Evolutionary conservation across 257 asterid genomes (phyloP).

Genomic region (Plantago elongata): DNA sequence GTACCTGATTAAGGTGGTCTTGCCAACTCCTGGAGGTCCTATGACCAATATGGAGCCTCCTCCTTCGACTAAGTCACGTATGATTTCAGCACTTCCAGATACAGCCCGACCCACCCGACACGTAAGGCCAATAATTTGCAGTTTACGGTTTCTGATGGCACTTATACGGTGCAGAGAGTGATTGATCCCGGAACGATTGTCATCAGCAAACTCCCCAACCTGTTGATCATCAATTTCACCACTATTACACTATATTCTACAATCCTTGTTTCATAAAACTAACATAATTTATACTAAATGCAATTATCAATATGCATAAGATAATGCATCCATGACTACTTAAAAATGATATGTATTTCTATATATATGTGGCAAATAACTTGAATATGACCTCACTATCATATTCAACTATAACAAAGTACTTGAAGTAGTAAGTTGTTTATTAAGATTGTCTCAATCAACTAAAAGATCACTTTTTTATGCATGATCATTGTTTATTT

Average conservation of each 20-base stretch:
- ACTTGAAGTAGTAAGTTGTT: not conserved
- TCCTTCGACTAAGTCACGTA: conserved; percentile 77
- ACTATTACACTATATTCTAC: not conserved
- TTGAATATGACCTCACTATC: conserved; percentile 7
- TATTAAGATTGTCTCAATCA: conserved; percentile 5
- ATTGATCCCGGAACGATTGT: conserved; percentile 89
- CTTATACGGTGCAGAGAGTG: conserved; percentile 93
- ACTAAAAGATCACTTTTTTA: not conserved
- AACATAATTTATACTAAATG: conserved; percentile 1
- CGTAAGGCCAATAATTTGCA: conserved; percentile 95
- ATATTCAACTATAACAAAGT: not conserved
- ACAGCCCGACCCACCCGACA: conserved; percentile 98
- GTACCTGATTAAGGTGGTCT: conserved; percentile 94
- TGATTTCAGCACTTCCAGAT: conserved; percentile 95
- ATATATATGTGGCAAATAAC: not conserved
- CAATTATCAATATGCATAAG: conserved; percentile 7
- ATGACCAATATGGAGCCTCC: conserved; percentile 92
- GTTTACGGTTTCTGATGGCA: conserved; percentile 88
- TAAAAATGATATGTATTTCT: too few relatives aligned
- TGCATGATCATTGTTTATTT: not conserved
- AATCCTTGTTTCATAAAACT: conserved; percentile 9
- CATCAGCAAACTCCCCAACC: conserved; percentile 98
- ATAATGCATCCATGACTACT: not conserved
- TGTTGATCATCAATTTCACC: conserved; percentile 26
- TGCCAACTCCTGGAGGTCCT: conserved; percentile 99